Percentiles rank a stretch among this genome's conserved stretches.
These are phyloP conservation scores for Brassica carinata DNA, from an alignment of 345 rosid species.

Conservation along the genomic window DNA sequence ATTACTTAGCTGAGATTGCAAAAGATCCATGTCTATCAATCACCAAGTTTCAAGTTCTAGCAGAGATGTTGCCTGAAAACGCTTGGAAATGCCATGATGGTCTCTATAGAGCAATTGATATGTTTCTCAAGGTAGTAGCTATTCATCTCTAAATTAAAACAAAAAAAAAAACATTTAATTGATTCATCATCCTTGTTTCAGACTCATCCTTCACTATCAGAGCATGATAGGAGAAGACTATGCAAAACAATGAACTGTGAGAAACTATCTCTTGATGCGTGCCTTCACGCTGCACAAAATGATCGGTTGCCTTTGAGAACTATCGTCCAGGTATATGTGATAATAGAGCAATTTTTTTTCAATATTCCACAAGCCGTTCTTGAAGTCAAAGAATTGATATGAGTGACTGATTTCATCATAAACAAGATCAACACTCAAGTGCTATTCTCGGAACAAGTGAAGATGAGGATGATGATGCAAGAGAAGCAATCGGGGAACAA, in stretches of 20 bases:
- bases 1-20: slow-evolving; percentile 73
- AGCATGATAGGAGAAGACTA: slow-evolving; percentile 69
- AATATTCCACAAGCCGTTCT: not conserved
- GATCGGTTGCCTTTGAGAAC: slow-evolving; percentile 86
- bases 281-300: slow-evolving; percentile 91
- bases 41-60: slow-evolving; percentile 80
- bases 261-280: slow-evolving; percentile 82
- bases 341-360: not conserved
- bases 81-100: slow-evolving; percentile 80
- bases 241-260: slow-evolving; percentile 77
- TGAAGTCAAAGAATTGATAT: not conserved
- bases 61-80: slow-evolving; percentile 69
- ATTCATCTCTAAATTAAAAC: not conserved
- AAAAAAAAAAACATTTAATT: not conserved
- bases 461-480: slow-evolving; percentile 71
- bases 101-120: slow-evolving; percentile 88
- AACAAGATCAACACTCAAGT: slow-evolving; percentile 52
- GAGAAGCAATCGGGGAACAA: slow-evolving; percentile 48
- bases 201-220: slow-evolving; percentile 74
- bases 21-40: slow-evolving; percentile 72
- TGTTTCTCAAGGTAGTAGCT: slow-evolving; percentile 72
- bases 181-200: slow-evolving; percentile 55
- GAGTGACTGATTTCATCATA: not conserved
- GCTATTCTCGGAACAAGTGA: slow-evolving; percentile 76
- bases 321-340: slow-evolving; percentile 72